A percentile compares a stretch with the other conserved stretches of the same genome.
phyloP scores from a whole-genome alignment of 2,329 filamentous ascomycete species.

The Pseudocercospora cruenta region DNA sequence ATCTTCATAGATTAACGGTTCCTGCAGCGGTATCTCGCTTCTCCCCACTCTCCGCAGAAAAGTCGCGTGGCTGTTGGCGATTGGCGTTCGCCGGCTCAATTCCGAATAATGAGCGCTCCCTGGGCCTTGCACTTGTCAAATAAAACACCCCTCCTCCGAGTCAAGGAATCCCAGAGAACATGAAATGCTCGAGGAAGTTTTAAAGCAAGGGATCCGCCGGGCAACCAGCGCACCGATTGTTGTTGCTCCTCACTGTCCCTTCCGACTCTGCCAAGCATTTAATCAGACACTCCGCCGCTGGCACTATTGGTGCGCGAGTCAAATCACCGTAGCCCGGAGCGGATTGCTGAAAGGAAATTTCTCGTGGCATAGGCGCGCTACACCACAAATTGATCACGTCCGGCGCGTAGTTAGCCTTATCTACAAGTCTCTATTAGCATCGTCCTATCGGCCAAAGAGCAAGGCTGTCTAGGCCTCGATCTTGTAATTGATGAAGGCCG shows the following conservation, averaged over 20 bases:
- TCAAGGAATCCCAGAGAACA: background rate
- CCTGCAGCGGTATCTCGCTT: slow-evolving; percentile 2
- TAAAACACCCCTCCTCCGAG: background rate
- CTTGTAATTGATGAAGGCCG: background rate
- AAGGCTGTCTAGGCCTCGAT: background rate
- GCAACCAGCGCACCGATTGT: background rate
- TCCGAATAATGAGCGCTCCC: slow-evolving; percentile 3
- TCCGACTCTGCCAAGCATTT: background rate
- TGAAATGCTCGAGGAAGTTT: background rate
- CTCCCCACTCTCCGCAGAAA: slow-evolving; percentile 7
- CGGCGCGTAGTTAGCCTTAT: background rate
- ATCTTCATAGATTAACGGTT: background rate
- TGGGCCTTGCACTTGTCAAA: slow-evolving; percentile 9
- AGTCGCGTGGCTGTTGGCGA: background rate
- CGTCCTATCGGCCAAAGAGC: background rate
- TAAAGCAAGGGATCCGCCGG: slow-evolving; percentile 5
- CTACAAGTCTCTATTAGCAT: background rate
- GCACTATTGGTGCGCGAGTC: background rate
- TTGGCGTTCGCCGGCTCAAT: slow-evolving; percentile 3
- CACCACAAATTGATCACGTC: background rate
- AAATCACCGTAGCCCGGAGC: background rate
- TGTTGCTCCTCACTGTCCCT: background rate
- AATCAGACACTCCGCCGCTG: background rate
- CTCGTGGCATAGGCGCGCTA: background rate
- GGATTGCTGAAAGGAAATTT: background rate